Base-by-base conservation (phyloP, 176 grass and related monocot species). In the Oryza punctata region DNA sequence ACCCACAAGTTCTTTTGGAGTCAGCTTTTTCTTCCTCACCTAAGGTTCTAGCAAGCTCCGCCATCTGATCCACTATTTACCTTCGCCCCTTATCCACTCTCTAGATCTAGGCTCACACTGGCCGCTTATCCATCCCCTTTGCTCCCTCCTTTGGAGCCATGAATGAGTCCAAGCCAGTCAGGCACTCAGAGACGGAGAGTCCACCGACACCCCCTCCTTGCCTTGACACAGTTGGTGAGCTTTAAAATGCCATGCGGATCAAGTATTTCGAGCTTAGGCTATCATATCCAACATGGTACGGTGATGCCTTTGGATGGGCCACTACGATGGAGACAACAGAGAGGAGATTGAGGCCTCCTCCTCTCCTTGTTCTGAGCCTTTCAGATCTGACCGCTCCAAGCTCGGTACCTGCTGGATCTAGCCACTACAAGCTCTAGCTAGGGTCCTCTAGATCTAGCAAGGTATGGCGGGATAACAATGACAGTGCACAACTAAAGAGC, bases 1-100 rank as follows among this genome's bases (percentile, higher is more conserved):
- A 50, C 47, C 1, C 47, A 0, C 11, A 2, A 4, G 47, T 1
- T n/a, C n/a, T n/a, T 18, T 10, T 0, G 0, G 4, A 50, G 13
- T 4, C 1, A 5, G 1, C 47, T 50, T 50, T 50, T 14, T 50
- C 43, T 45, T 41, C 0, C 45, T 13, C 45, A 15, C 1, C 3
- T 15, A 3, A 47, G 45, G 3, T 41, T 10, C 40, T 15, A 47
- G 13, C 45, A 15, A 47, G 45, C 13, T 47, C 13, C 13, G 4
- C 45, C 12, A 47, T 15, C 13, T 47, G 3, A 4, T 0, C 0
- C 45, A 47, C 12, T 47, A 15, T 15, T 47, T 47, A 10, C 12
- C 13, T 0, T 15, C 0, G 12, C 11, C 47, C 15, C 47, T 15
- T 50, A 1, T 50, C 14, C 47, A 16, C 47, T 50, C 6, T 3